Conservation (phyloP, 495 filamentous ascomycete species). For the Pseudomonodictys pantanalensis region DNA sequence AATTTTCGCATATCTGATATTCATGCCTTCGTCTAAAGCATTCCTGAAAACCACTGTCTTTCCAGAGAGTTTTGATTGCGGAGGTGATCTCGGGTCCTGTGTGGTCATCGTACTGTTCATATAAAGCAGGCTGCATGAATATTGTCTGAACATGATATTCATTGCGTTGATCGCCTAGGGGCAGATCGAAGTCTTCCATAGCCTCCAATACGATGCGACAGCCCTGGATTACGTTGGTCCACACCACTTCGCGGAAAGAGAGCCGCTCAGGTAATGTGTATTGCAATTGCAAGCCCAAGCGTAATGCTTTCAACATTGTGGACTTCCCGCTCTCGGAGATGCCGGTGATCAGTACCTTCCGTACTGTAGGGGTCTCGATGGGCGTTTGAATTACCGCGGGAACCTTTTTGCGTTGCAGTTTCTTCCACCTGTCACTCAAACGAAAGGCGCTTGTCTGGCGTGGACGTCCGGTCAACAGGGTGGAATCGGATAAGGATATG, state of each 20-base stretch:
- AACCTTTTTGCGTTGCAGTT: neutral
- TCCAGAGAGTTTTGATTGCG: neutral
- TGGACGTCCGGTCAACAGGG: neutral
- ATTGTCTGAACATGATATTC: neutral
- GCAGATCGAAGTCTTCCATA: neutral
- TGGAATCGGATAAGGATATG: neutral
- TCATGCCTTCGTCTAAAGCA: neutral
- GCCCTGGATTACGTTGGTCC: neutral
- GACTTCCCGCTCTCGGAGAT: slow-evolving; percentile 4
- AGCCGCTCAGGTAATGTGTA: neutral
- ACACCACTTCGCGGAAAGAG: neutral
- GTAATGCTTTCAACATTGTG: neutral
- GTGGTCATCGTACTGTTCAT: neutral
- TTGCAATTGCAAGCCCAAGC: neutral
- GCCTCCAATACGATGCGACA: neutral
- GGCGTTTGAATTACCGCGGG: neutral
- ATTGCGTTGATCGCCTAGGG: neutral
- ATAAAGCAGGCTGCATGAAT: neutral
- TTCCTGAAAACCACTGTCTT: neutral
- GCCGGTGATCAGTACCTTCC: neutral
- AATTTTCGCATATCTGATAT: neutral
- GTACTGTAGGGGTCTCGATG: neutral
- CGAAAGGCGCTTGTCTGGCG: neutral
- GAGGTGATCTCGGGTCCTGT: neutral
- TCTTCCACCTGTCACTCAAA: neutral